Conservation (phyloP, 257 asterid genomes). For the Solanum ahanhuiri region DNA sequence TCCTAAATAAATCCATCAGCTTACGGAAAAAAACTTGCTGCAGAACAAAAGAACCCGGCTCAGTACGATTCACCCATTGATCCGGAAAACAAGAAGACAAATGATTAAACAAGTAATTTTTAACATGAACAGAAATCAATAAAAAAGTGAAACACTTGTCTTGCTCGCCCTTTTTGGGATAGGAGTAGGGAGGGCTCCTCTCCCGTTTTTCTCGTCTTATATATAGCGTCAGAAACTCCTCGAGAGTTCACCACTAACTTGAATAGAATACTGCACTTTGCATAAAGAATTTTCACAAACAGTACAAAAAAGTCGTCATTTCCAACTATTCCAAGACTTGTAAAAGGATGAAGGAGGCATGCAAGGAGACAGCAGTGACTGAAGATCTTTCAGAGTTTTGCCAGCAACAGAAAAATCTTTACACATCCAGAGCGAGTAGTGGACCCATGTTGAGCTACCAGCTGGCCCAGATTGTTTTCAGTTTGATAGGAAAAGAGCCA, state of each 20-base stretch:
- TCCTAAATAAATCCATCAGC: constrained; percentile 70
- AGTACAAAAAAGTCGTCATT: not conserved
- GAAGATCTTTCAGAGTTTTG: not conserved
- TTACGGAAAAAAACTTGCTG: constrained; percentile 76
- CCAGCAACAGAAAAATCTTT: not conserved
- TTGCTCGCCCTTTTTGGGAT: not conserved
- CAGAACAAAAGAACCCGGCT: constrained; percentile 11
- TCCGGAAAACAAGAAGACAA: not conserved
- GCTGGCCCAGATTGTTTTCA: not conserved
- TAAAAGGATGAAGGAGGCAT: not conserved
- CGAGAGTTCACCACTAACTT: not conserved
- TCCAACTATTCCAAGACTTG: not conserved
- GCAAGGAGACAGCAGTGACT: not conserved
- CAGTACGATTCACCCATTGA: not conserved
- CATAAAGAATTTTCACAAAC: not conserved
- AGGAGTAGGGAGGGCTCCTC: not conserved
- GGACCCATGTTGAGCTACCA: not conserved
- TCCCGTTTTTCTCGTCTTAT: not conserved
- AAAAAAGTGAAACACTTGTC: not conserved
- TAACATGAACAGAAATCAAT: not conserved
- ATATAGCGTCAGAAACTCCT: not conserved
- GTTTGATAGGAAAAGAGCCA: not conserved
- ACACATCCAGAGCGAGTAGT: not conserved
- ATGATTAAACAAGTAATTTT: not conserved
- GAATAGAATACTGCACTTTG: not conserved